Base-by-base conservation (phyloP, 768 basidiomycete species). In the Boletus rubroflammeus region DNA sequence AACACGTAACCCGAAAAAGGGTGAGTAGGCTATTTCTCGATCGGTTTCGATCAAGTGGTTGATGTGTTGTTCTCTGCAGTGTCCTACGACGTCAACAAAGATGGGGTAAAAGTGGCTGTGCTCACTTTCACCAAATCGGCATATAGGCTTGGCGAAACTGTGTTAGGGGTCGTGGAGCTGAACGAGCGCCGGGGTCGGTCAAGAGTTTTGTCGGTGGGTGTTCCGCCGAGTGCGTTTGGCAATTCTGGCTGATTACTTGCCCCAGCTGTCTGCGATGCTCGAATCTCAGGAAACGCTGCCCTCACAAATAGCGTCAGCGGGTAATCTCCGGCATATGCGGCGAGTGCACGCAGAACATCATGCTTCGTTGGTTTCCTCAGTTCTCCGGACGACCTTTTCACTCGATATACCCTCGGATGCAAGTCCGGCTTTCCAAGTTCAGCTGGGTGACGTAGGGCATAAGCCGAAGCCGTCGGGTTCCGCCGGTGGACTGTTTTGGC, bases 61-160 rank as follows among this genome's bases (percentile, higher is more conserved):
- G 23, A n/a, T n/a, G n/a, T n/a, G n/a, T n/a, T n/a, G 21, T 26
- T 14, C 25, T 15, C 60, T 32, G 13, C 31, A 96, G 93, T 87
- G 36, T 94, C 93, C 1, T 98, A 93, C 71, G 95, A 98, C 72
- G 93, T 98, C 51, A 90, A 86, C 66, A 97, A 98, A 75, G 92
- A 96, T 34, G 93, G 90, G 0, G 81, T 89, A 35, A 83, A 84
- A 39, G 93, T 98, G 54, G 95, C 96, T 6, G 85, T 90, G 35
- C 71, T 99, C 14, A 97, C 94, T 0, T 90, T 99, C 59, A 84
- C 90, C 25, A 98, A 98, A 72, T 85, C 87, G 38, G 89, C 91
- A 0, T 98, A 91, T 70, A 74, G 96, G 19, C 81, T 98, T 0
- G 96, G 96, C 4, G 95, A 99, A 73, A 94, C 93, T 0, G 84